Percentiles rank a stretch among this genome's conserved stretches.
Conservation (phyloP, 2,329 filamentous ascomycete genomes). For the Fusarium sp. region DNA sequence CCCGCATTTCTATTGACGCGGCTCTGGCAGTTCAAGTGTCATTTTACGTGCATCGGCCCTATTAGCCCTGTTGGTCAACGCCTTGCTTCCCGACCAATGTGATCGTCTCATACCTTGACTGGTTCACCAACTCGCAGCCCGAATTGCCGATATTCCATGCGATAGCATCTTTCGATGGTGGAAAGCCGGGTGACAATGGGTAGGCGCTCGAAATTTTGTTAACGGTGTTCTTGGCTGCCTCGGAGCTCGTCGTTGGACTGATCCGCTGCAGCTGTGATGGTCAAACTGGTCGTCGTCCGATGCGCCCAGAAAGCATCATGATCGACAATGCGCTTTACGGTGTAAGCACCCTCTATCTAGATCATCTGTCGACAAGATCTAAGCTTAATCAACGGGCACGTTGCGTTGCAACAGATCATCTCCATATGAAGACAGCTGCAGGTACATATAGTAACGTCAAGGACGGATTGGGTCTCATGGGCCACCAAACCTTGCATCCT, state of each 20-base stretch:
- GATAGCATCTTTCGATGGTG: not conserved
- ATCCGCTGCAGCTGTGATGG: not conserved
- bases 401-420: not conserved
- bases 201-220: too few relatives aligned
- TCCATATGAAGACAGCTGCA: not conserved
- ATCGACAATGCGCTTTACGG: not conserved
- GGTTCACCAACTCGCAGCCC: not conserved
- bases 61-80: slow-evolving; percentile 2
- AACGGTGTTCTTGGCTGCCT: not conserved
- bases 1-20: slow-evolving; percentile 33
- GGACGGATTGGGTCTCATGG: not conserved
- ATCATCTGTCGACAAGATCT: not conserved
- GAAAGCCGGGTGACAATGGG: too few relatives aligned
- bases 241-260: not conserved
- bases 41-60: slow-evolving; percentile 18
- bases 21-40: slow-evolving; percentile 3
- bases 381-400: not conserved
- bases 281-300: fast-evolving
- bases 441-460: not conserved
- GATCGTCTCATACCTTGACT: not conserved
- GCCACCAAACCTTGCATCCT: not conserved
- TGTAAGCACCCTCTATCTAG: not conserved
- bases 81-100: not conserved
- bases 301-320: not conserved
- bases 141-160: not conserved